Evolutionary conservation across 768 basidiomycete species (phyloP).

Genomic region (Naematelia aurantialba): DNA sequence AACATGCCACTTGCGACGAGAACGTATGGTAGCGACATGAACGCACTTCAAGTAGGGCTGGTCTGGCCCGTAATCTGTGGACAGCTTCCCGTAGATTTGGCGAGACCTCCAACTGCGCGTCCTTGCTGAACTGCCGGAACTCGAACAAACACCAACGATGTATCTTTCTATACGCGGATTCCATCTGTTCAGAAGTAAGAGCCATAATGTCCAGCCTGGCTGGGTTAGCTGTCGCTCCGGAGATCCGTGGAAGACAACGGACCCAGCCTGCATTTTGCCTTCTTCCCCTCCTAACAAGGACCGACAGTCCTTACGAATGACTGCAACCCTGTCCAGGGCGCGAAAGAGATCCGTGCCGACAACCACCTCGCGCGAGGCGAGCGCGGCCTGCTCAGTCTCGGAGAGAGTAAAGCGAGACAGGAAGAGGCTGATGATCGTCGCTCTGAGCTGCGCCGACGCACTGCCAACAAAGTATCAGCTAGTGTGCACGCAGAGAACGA

Average conservation of each 20-base stretch:
- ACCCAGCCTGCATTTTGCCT: constrained; percentile 51
- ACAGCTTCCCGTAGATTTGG: constrained; percentile 72
- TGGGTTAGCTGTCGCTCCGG: not conserved
- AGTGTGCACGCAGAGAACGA: not conserved
- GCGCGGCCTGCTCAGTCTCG: constrained; percentile 65
- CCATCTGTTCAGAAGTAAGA: constrained; percentile 72
- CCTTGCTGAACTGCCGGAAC: constrained; percentile 73
- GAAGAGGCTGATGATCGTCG: constrained; percentile 73
- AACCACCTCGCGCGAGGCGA: constrained; percentile 74
- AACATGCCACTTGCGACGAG: constrained; percentile 29
- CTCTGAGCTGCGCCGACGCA: constrained; percentile 55
- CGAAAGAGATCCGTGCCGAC: constrained; percentile 71
- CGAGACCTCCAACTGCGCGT: constrained; percentile 60
- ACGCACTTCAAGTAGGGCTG: constrained; percentile 71
- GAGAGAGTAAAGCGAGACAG: constrained; percentile 79
- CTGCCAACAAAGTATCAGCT: constrained; percentile 13
- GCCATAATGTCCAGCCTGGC: constrained; percentile 82
- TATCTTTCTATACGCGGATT: constrained; percentile 85
- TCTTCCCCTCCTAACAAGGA: constrained; percentile 71
- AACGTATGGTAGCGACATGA: not conserved
- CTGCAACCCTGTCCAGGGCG: constrained; percentile 80
- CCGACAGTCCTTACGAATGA: constrained; percentile 76
- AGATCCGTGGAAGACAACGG: constrained; percentile 9
- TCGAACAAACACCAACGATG: constrained; percentile 79
- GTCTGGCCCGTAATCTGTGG: constrained; percentile 66